Evolutionary conservation across 2,329 filamentous ascomycete genomes (phyloP).

Genomic region (Fusarium sterilihyphosum): DNA sequence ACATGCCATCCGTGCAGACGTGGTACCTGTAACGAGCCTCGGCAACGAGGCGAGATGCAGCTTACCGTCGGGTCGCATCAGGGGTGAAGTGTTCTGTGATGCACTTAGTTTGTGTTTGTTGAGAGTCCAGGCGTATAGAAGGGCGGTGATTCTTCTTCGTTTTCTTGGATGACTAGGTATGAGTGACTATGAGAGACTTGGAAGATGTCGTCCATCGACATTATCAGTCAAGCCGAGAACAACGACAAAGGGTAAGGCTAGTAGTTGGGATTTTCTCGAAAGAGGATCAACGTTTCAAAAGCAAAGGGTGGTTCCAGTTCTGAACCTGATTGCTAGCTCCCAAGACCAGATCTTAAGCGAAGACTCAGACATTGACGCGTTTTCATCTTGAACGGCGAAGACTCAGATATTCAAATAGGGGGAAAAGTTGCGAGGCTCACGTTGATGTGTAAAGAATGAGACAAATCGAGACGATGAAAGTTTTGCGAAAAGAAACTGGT

Average conservation of each 20-base stretch:
- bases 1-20: constrained; percentile 1
- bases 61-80: constrained; percentile 14
- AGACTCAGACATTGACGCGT: background rate
- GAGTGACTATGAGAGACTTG: background rate
- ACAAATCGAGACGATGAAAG: constrained; percentile 7
- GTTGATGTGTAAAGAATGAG: constrained; percentile 3
- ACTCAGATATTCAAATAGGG: background rate
- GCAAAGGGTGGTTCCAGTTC: background rate
- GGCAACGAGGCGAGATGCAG: constrained; percentile 33
- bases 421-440: constrained; percentile 22
- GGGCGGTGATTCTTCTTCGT: background rate
- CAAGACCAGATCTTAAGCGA: background rate
- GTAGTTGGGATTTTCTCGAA: background rate
- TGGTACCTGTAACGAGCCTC: constrained; percentile 35
- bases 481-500: background rate
- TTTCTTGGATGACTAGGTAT: background rate
- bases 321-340: too few relatives aligned
- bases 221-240: background rate
- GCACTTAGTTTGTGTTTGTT: background rate
- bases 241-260: background rate
- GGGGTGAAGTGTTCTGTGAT: background rate
- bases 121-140: background rate
- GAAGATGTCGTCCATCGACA: background rate
- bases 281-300: background rate
- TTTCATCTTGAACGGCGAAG: background rate